Base-by-base conservation (phyloP, 1,284 basidiomycete species). In the Rhodofomes roseus region DNA sequence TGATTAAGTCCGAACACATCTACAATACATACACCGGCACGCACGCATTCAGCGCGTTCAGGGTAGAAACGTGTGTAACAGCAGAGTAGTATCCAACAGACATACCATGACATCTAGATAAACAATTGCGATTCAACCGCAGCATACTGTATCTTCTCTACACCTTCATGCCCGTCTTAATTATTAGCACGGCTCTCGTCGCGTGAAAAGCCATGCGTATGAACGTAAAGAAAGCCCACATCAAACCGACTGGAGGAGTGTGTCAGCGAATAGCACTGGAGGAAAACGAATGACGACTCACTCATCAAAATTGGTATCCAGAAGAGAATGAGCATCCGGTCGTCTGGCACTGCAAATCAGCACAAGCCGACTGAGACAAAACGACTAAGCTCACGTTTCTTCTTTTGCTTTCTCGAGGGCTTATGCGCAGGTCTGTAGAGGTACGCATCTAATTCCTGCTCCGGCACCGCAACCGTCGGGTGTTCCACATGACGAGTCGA, bases 311-410 rank as follows among this genome's bases (percentile, higher is more conserved):
- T 92, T 2, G 95, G 95, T 65, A 97, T 82, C 95, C 95, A 98
- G 81, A 98, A 97, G 59, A 93, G 76, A 55, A 95, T 75, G 53
- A 98, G 83, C 95, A 98, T 97, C 52, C 87, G 87, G 73, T 98
- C 95, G 74, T 92, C 94, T 93, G 68, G 25, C 66, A 40, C 48
- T 25, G 65, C 52, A 68, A 20, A 34, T 27, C 48, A 16, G 25
- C 48, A 34, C 54, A 43, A 16, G 46, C 31, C 51, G 6, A 25
- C 40, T 22, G 2, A 18, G 6, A 40, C 11, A 4, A 22, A 18
- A 18, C 7, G 44, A 48, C 52, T 54, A 27, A 22, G 77, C 87
- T 73, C 71, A 92, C 90, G 85, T 77, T 91, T 90, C 77, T 88
- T 86, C 70, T 81, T 81, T 56, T 80, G 68, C 69, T 83, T 81